phyloP scores from a whole-genome alignment of 2,329 filamentous ascomycete genomes.

The Pseudohalonectria lignicola region DNA sequence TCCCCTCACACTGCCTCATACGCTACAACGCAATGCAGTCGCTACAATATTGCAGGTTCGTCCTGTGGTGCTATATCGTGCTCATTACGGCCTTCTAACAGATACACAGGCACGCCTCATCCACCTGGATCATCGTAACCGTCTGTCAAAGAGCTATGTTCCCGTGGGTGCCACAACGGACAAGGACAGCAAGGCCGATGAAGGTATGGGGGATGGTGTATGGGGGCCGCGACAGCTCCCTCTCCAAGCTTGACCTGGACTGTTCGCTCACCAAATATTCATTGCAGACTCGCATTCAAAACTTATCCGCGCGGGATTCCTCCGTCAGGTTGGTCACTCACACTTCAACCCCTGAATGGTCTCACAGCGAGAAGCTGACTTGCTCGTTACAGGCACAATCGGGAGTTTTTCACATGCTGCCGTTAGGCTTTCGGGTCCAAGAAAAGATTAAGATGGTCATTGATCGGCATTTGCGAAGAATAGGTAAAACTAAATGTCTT shows the following conservation, averaged over 20 bases:
- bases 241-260: background rate
- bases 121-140: conserved; percentile 17
- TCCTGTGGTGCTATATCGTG: no score
- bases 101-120: no score
- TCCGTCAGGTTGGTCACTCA: conserved; percentile 56
- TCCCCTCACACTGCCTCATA: no score
- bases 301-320: conserved; percentile 59
- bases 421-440: conserved; percentile 76
- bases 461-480: conserved; percentile 74
- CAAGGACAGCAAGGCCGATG: conserved; percentile 44
- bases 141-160: conserved; percentile 68
- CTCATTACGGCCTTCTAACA: no score
- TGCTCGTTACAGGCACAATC: conserved; percentile 53
- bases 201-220: no score
- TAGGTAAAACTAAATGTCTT: no score
- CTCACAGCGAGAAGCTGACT: background rate
- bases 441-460: conserved; percentile 78
- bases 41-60: no score
- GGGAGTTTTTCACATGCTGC: conserved; percentile 86
- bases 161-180: conserved; percentile 50
- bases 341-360: background rate
- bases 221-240: no score
- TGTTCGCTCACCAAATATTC: conserved; percentile 2
- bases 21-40: no score
- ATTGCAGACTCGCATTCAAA: conserved; percentile 52